Base-by-base conservation (phyloP, 805 yeast species). In the Candida caryicola region DNA sequence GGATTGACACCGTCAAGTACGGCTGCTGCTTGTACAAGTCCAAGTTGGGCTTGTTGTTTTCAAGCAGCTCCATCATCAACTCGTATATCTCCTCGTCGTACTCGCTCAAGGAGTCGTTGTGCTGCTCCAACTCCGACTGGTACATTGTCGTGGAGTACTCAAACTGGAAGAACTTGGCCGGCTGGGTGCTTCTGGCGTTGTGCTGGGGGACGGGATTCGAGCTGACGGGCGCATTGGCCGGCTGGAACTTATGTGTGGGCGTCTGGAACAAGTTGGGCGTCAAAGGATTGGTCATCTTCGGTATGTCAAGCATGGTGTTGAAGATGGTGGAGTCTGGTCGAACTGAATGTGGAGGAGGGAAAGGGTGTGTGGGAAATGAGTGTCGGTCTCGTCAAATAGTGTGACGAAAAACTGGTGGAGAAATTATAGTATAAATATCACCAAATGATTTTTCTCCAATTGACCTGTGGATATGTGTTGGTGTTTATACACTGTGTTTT, bases 11-110 rank as follows among this genome's bases (percentile, higher is more conserved):
- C 37, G 81, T 77, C 42, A 91, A 69, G 54, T 89, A 95, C 8
- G 97, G 97, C 63, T 91, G 99, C 47, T 85, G 83, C 41, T 78
- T 81, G 50, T 89, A 85, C 62, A 88, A 70, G 29, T 56, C 59
- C 28, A 65, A 37, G 46, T 69, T 66, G 10, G 91, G 85, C 41
- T 66, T 71, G 49, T 65, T 59, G 23, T 49, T 51, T 25, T 63
- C 51, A 31, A 55, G 49, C 18, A 58, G 28, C 61, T 66, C 44
- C 49, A 62, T 31, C 66, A 64, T 48, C 50, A 64, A 36, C 47
- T 62, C 45, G 58, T 62, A 66, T 12, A 80, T 64, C 41, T 80
- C 85, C 16, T 60, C 61, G 35, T 69, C 70, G 51, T 81, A 80
- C 47, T 80, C 85, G 9, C 64, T 58, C 10, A 79, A 49, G 3